Evolutionary conservation across 2,329 filamentous ascomycete genomes (phyloP).

Genomic region (Penicillium psychrosexuale): DNA sequence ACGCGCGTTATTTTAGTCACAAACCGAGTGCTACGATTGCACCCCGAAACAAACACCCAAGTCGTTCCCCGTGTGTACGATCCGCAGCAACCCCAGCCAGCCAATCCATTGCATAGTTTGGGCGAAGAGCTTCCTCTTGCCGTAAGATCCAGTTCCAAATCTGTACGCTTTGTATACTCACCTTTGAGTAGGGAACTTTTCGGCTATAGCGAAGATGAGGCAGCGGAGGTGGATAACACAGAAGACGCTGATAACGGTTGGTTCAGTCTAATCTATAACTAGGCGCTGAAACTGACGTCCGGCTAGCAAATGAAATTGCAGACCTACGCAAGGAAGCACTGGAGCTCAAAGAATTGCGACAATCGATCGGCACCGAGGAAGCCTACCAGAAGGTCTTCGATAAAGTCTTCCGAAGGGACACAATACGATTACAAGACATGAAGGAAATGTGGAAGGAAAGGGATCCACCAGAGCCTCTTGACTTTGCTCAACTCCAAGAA

Average conservation of each 20-base stretch:
- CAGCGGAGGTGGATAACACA: conserved; percentile 73
- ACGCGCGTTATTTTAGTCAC: conserved; percentile 49
- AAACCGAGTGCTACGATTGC: conserved; percentile 96
- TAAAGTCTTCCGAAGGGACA: conserved; percentile 86
- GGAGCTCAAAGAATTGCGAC: conserved; percentile 76
- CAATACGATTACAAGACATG: conserved; percentile 77
- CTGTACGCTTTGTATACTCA: conserved; percentile 21
- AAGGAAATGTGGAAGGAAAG: conserved; percentile 95
- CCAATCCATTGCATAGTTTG: conserved; percentile 99
- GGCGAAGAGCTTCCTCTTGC: conserved; percentile 94
- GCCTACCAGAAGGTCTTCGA: conserved; percentile 82
- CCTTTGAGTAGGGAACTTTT: conserved; percentile 67
- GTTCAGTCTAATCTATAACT: conserved; percentile 9
- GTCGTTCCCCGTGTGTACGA: conserved; percentile 93
- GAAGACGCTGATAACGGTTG: conserved; percentile 75
- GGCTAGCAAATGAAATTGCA: conserved; percentile 70
- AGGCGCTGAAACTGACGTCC: conserved; percentile 17
- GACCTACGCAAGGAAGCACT: conserved; percentile 81
- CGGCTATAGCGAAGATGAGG: conserved; percentile 82
- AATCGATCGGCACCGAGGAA: conserved; percentile 71
- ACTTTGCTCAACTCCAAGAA: conserved; percentile 61
- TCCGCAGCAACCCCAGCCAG: conserved; percentile 91
- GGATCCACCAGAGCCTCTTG: conserved; percentile 67
- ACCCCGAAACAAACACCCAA: conserved; percentile 85
- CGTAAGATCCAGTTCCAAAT: conserved; percentile 41